Percentiles rank a stretch among this genome's conserved stretches.
Evolutionary conservation across 164 flowering plant species (phyloP).

Genomic region (Stephania japonica): DNA sequence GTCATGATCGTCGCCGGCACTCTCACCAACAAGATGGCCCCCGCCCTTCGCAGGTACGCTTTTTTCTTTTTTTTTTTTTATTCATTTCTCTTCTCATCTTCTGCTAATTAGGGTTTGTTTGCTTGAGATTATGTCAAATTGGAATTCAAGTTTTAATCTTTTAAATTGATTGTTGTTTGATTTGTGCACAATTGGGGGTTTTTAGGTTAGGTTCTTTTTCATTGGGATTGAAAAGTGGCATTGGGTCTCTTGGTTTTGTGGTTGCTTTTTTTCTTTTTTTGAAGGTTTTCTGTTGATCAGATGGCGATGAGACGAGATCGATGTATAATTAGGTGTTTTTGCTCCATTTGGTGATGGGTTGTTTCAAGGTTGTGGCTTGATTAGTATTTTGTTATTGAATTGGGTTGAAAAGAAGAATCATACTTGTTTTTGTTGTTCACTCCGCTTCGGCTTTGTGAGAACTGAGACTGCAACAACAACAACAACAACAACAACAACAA

Average conservation of each 20-base stretch:
- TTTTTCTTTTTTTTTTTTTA: too few species aligned
- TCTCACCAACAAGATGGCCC: conserved; percentile 99
- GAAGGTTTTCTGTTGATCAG: neutral
- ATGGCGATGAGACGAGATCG: neutral
- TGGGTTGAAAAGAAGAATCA: too few species aligned
- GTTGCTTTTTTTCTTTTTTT: neutral
- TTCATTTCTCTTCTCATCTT: neutral
- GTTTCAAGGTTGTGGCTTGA: neutral
- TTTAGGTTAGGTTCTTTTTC: neutral
- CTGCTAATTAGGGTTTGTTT: neutral
- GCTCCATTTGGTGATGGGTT: neutral
- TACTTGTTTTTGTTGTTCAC: too few species aligned
- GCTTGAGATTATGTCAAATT: neutral
- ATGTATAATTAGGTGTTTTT: too few species aligned
- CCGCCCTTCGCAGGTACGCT: conserved; percentile 88
- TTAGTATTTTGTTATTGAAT: too few species aligned
- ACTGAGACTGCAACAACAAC: neutral
- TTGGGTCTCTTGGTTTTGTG: neutral
- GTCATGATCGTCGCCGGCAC: conserved; percentile 99
- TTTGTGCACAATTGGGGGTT: neutral
- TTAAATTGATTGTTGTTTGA: neutral
- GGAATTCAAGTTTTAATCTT: neutral
- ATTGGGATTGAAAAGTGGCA: neutral
- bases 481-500: too few species aligned
- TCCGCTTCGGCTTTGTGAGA: neutral